phyloP scores from a whole-genome alignment of 2,329 filamentous ascomycete genomes.

The Alternaria novae-zelandiae region DNA sequence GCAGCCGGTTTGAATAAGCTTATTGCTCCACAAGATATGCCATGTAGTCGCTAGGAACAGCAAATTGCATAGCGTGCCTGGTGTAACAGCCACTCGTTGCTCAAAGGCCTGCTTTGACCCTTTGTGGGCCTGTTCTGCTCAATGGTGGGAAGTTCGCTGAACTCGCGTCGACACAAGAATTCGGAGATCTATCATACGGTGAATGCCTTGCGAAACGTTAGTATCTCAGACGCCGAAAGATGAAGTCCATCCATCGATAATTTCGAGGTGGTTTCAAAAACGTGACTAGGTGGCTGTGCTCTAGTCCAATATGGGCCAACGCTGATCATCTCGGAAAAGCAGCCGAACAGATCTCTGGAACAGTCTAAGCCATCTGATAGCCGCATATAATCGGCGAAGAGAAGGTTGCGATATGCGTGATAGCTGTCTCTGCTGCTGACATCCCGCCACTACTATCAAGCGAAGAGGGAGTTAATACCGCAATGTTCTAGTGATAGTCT shows the following conservation, averaged over 20 bases:
- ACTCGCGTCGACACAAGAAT: not conserved
- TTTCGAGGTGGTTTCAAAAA: not conserved
- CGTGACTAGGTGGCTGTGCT: not conserved
- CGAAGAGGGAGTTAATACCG: not conserved
- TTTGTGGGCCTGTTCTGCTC: not conserved
- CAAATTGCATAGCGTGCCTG: not conserved
- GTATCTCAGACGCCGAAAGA: not conserved
- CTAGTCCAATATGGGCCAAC: not conserved
- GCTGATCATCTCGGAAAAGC: not conserved
- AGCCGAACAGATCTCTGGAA: not conserved
- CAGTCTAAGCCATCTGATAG: not conserved
- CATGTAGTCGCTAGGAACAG: not conserved
- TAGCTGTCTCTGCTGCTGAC: not conserved
- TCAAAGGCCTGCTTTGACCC: not conserved
- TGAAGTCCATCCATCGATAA: not conserved
- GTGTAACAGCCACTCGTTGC: not conserved
- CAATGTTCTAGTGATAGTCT: not conserved
- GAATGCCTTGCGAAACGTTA: not conserved
- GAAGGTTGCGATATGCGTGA: not conserved
- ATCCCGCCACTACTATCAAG: not conserved
- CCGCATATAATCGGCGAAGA: not conserved
- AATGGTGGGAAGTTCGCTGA: not conserved
- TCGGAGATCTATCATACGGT: not conserved
- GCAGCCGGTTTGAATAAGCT: slow-evolving; percentile 30
- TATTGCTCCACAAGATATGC: slow-evolving; percentile 30